These are phyloP conservation scores for Inosperma sp. DNA, from an alignment of 768 basidiomycete species.

Conservation along the genomic window DNA sequence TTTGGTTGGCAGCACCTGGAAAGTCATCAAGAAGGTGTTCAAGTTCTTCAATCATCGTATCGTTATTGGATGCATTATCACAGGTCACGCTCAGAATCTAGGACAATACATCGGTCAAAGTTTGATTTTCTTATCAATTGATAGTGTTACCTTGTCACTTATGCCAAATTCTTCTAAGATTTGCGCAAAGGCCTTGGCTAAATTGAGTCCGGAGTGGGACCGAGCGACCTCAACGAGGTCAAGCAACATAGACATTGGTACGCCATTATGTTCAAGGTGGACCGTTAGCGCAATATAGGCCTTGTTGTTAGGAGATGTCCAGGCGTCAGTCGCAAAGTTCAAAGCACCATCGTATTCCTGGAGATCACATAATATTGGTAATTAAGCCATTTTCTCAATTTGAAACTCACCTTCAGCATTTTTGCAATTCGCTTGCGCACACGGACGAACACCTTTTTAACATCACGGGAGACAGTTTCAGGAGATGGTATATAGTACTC, in stretches of 20 bases:
- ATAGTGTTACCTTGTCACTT: no score
- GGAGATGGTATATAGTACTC: constrained; percentile 1
- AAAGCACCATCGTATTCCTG: constrained; percentile 10
- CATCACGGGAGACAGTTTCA: constrained; percentile 6
- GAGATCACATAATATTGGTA: neutral
- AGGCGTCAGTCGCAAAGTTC: constrained; percentile 27
- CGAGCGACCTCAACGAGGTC: constrained; percentile 34
- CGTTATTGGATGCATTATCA: no score
- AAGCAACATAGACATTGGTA: constrained; percentile 23
- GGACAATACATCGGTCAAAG: neutral
- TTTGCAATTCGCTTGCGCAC: constrained; percentile 9
- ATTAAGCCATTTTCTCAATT: neutral
- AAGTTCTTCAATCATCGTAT: neutral
- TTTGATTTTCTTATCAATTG: neutral
- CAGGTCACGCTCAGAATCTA: neutral
- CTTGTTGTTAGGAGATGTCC: constrained; percentile 22
- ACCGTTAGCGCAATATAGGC: constrained; percentile 1
- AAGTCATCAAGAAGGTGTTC: neutral
- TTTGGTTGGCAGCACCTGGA: no score
- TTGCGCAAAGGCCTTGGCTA: constrained; percentile 26
- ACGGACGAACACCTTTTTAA: constrained; percentile 7
- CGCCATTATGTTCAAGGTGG: constrained; percentile 17
- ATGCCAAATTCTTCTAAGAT: constrained; percentile 20
- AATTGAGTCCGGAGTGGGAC: constrained; percentile 30
- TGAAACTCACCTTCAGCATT: constrained; percentile 9